Evolutionary conservation across 2,329 filamentous ascomycete species (phyloP), one percentile per base, ranked within the genome.

Genomic region (Penicillium sp.): DNA sequence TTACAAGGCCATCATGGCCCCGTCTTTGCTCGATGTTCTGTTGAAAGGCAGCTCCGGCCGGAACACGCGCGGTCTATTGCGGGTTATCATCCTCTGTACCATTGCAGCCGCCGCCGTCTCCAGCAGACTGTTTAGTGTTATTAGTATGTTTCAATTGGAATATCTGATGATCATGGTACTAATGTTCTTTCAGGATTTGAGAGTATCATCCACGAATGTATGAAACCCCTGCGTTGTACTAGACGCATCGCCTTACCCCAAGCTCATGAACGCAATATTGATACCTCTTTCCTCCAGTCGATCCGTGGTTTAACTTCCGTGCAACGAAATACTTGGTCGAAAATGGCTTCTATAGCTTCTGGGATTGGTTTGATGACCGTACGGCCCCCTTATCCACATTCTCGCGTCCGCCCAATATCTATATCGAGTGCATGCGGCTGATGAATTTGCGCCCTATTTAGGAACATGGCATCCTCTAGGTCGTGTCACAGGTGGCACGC

Each of bases 281-380:
- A 61, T 63, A 41, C 60, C 29, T 44, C 58, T 35, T 9, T 54
- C 44, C 42, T 66, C 37, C 68, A 99, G 92, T 99, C 76, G 93
- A 99, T 75, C 93, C 93, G 30, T 99, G 93, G 93, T 99, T 99
- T 78, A 99, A 99, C 75, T 99, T 99, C 75, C 82, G 93, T 73
- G 93, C 93, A 60, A 97, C 93, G 49, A 97, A 97, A 75, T 97
- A 99, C 68, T 82, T 99, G 48, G 89, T 99, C 48, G 83, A 92
- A 68, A 83, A 99, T 84, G 93, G 93, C 64, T 97, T 99, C 77
- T 95, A 95, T 74, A 90, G 88, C 72, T 99, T 99, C 72, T 99
- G 93, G 93, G 92, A 99, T 72, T 99, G 93, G 93, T 99, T 99
- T 68, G 93, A 99, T 74, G 93, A 99, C 78, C 86, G 93, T 86